A percentile compares a stretch with the other conserved stretches of the same genome.
These are phyloP conservation scores for Bjerkandera adusta DNA, from an alignment of 1,284 basidiomycete species.

Conservation along the genomic window DNA sequence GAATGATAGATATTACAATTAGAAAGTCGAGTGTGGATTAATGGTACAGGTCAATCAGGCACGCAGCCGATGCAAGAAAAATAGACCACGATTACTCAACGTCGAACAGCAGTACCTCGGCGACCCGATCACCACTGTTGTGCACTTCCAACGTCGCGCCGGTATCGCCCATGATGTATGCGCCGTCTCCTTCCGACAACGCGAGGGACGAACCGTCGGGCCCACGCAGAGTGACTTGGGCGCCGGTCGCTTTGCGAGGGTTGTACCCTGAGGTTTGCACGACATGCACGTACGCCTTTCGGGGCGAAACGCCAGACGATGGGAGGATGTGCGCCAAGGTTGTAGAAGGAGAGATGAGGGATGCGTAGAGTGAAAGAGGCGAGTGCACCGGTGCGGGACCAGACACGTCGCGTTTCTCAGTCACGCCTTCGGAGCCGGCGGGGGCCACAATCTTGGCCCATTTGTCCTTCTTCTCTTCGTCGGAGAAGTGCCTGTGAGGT, in stretches of 20 bases:
- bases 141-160: constrained; percentile 49
- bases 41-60: too few relatives aligned
- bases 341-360: constrained; percentile 56
- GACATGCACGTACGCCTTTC: constrained; percentile 64
- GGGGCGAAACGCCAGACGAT: constrained; percentile 27
- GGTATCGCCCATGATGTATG: constrained; percentile 53
- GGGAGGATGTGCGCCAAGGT: constrained; percentile 50
- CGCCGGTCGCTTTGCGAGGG: constrained; percentile 45
- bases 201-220: constrained; percentile 39
- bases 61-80: too few relatives aligned
- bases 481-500: constrained; percentile 61
- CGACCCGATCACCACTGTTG: constrained; percentile 58
- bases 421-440: constrained; percentile 51
- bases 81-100: too few relatives aligned
- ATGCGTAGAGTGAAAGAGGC: constrained; percentile 60
- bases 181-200: constrained; percentile 68
- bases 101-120: constrained; percentile 76
- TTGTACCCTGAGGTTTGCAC: constrained; percentile 81
- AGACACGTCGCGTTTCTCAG: constrained; percentile 55
- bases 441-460: constrained; percentile 75
- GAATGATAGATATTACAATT: too few relatives aligned
- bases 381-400: constrained; percentile 78
- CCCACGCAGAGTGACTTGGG: constrained; percentile 40
- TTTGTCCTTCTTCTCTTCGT: constrained; percentile 76
- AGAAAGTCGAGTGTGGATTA: too few relatives aligned